Evolutionary conservation across 2,329 filamentous ascomycete genomes (phyloP).

Genomic region (Fusarium sp.): DNA sequence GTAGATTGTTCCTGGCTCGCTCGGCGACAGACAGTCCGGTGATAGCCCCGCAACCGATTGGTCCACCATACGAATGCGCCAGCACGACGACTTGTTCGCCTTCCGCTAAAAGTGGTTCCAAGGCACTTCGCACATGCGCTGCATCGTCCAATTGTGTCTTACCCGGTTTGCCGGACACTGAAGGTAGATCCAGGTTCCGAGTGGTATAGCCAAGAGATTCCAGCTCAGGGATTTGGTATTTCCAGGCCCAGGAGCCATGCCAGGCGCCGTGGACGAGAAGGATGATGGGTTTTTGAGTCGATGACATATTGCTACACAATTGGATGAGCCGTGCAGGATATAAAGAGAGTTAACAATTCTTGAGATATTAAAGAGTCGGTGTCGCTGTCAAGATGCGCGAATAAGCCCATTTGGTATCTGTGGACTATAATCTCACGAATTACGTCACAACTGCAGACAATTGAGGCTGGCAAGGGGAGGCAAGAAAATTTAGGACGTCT

Average conservation of each 20-base stretch:
- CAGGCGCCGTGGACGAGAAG: background rate
- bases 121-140: background rate
- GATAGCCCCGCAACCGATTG: background rate
- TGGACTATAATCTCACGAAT: background rate
- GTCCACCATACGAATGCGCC: background rate
- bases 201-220: background rate
- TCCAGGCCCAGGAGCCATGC: background rate
- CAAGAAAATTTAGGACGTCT: background rate
- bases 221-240: background rate
- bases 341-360: fast-evolving
- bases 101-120: background rate
- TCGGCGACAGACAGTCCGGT: background rate
- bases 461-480: background rate
- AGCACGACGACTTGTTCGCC: background rate
- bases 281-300: background rate
- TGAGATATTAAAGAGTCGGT: background rate
- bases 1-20: fast-evolving
- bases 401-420: background rate
- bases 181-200: background rate
- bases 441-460: background rate
- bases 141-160: background rate
- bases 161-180: background rate
- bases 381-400: background rate
- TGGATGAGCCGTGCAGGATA: fast-evolving
- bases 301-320: background rate